Evolutionary conservation across 257 asterid species (phyloP).

Genomic region (Jaltomata sinuosa): DNA sequence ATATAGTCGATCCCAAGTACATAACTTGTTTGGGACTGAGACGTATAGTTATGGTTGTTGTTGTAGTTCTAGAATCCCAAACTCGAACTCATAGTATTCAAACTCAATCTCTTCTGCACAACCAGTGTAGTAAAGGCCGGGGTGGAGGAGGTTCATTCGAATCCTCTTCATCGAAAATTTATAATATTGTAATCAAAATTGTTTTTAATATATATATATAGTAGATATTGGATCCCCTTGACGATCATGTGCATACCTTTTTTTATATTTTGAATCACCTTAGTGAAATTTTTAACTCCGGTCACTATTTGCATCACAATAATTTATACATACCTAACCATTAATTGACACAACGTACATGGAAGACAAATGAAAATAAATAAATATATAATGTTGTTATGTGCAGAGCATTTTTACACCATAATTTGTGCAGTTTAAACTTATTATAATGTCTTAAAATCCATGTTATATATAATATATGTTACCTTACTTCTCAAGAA

Average conservation of each 20-base stretch:
- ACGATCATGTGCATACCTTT: not conserved
- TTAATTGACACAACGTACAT: not conserved
- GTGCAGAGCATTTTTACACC: not conserved
- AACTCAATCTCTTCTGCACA: not conserved
- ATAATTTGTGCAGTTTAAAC: not conserved
- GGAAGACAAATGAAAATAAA: not conserved
- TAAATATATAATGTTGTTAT: not conserved
- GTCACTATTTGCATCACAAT: not conserved
- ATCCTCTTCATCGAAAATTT: not conserved
- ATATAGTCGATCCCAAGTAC: not conserved
- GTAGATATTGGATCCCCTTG: not conserved
- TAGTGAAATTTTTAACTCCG: not conserved
- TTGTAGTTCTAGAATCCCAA: not conserved
- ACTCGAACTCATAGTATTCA: not conserved
- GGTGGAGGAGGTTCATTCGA: not conserved
- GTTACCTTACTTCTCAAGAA: not conserved
- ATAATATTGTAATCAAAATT: not conserved
- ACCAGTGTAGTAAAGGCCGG: not conserved
- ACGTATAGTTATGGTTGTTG: not conserved
- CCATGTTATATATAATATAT: not conserved
- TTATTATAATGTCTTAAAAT: not conserved
- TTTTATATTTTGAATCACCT: not conserved
- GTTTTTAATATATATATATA: not conserved
- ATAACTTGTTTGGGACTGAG: not conserved
- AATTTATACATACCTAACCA: not conserved